Evolutionary conservation across 768 basidiomycete genomes (phyloP).

Genomic region (Pholiota molesta): DNA sequence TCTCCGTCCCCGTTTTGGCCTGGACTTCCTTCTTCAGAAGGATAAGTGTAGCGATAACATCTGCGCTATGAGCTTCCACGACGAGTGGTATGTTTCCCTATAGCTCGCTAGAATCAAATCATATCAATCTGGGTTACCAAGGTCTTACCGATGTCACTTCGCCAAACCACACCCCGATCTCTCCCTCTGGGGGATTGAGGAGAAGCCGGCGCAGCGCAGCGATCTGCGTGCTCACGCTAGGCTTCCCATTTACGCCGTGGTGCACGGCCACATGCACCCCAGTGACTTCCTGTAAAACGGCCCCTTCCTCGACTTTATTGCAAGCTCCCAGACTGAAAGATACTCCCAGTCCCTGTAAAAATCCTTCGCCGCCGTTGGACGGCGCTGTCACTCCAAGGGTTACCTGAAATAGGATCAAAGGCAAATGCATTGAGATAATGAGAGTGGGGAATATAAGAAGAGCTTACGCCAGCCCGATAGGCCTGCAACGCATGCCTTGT

Average conservation of each 20-base stretch:
- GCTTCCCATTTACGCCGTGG: conserved; percentile 38
- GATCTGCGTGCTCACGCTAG: conserved; percentile 83
- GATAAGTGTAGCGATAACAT: conserved; percentile 80
- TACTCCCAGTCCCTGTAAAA: conserved; percentile 67
- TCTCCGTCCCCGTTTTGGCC: conserved; percentile 36
- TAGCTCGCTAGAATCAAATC: neutral
- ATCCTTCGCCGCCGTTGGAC: conserved; percentile 39
- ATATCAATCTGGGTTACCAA: neutral
- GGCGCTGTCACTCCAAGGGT: conserved; percentile 71
- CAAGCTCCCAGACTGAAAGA: conserved; percentile 63
- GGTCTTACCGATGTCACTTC: conserved; percentile 44
- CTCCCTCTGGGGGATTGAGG: conserved; percentile 41
- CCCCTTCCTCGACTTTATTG: conserved; percentile 62
- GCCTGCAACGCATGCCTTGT: conserved; percentile 76
- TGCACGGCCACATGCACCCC: conserved; percentile 69
- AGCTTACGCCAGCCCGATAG: conserved; percentile 64
- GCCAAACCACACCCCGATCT: conserved; percentile 46
- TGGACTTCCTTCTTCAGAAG: conserved; percentile 69
- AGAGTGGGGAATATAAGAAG: neutral
- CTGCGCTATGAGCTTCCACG: conserved; percentile 74
- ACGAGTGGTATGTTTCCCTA: conserved; percentile 78
- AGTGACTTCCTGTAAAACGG: conserved; percentile 63
- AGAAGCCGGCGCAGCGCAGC: conserved; percentile 71
- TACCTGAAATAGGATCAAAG: conserved; percentile 29
- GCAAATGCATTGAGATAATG: neutral